These are phyloP conservation scores for Petunia hybrid DNA, from an alignment of 305 asterid species.

Conservation along the genomic window DNA sequence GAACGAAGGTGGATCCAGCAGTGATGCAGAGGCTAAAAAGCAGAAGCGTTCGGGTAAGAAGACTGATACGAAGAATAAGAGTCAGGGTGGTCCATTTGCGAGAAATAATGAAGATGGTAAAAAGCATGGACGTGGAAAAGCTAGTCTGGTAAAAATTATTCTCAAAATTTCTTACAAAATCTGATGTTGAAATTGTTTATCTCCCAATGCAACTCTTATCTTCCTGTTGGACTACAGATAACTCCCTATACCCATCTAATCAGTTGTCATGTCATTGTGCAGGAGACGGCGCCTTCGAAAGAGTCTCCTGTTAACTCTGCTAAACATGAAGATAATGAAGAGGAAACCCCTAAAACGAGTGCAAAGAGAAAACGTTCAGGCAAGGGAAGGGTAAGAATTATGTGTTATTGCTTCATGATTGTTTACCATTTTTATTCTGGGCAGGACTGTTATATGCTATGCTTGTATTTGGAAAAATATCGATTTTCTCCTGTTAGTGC, in stretches of 20 bases:
- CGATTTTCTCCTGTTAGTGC: too few species aligned
- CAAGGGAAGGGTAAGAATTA: slow-evolving; percentile 25
- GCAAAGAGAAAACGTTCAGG: slow-evolving; percentile 46
- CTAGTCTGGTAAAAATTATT: slow-evolving; percentile 48
- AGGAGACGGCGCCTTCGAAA: neutral
- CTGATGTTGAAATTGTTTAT: slow-evolving; percentile 56
- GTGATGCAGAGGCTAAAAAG: slow-evolving; percentile 63
- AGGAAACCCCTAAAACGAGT: slow-evolving; percentile 15
- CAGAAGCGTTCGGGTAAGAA: slow-evolving; percentile 54
- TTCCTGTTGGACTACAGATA: neutral
- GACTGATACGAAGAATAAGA: slow-evolving; percentile 50
- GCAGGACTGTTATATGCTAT: too few species aligned
- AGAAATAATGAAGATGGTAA: slow-evolving; percentile 52
- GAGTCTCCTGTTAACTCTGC: slow-evolving; percentile 24
- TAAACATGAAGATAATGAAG: slow-evolving; percentile 26
- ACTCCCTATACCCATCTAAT: neutral
- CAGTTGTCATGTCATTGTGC: slow-evolving; percentile 13
- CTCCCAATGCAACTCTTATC: slow-evolving; percentile 28
- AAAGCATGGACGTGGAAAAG: slow-evolving; percentile 63
- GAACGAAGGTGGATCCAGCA: slow-evolving; percentile 51
- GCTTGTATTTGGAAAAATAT: too few species aligned
- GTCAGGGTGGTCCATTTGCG: slow-evolving; percentile 50
- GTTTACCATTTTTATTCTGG: too few species aligned
- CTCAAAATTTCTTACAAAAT: slow-evolving; percentile 53
- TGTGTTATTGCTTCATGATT: too few species aligned